phyloP scores from a whole-genome alignment of 2,329 filamentous ascomycete genomes.

The Cercospora citrullina region DNA sequence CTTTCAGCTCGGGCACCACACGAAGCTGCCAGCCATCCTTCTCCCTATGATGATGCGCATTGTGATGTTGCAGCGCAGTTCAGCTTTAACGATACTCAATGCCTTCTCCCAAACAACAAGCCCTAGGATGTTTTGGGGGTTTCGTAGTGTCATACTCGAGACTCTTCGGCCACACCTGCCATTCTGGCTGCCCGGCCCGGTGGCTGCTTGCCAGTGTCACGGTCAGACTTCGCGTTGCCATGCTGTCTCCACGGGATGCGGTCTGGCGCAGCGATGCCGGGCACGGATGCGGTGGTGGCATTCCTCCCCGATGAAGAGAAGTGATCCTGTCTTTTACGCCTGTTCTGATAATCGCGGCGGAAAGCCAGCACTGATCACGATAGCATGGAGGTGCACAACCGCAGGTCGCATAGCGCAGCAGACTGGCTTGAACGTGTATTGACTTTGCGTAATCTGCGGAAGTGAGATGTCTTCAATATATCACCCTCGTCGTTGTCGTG shows the following conservation, averaged over 20 bases:
- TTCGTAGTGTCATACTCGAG: background rate
- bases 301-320: background rate
- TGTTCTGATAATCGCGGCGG: background rate
- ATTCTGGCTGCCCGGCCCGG: conserved; percentile 4
- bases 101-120: too few species aligned
- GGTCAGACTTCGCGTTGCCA: conserved; percentile 6
- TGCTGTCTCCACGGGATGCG: background rate
- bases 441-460: background rate
- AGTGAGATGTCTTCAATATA: background rate
- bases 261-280: background rate
- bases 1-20: background rate
- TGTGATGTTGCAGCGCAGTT: too few species aligned
- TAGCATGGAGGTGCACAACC: background rate
- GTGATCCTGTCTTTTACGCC: background rate
- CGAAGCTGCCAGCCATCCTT: background rate
- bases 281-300: background rate
- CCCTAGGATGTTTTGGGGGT: background rate
- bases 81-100: too few species aligned
- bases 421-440: background rate
- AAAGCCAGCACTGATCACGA: background rate
- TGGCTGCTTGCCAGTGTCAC: background rate
- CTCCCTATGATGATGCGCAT: background rate
- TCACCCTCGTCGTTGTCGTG: background rate
- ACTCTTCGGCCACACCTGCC: background rate
- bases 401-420: background rate